Evolutionary conservation across 768 basidiomycete genomes (phyloP), one percentile per base, ranked within the genome.

Genomic region (Fistulinella prunicolor): DNA sequence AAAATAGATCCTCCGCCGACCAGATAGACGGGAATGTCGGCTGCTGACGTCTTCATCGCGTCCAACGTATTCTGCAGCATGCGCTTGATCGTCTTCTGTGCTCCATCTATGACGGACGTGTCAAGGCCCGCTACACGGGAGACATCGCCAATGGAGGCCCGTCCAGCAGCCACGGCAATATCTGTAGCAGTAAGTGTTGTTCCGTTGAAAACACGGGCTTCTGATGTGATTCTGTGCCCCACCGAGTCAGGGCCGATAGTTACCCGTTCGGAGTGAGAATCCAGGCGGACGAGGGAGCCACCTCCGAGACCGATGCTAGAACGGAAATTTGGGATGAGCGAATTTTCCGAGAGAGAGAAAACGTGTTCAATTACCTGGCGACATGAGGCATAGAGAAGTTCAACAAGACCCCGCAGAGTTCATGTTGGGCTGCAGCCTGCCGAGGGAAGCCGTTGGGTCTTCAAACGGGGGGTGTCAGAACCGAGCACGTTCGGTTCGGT

Each of bases 1-100:
- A 86, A 70, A 54, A 85, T 78, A 0, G 80, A 77, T 5, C 84
- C 83, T 14, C 84, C 84, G 20, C 84, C 84, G 30, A 85, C 84
- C 2, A 86, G 73, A 23, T 83, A 72, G 10, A 84, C 71, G 21
- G 81, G 76, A 37, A 77, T 71, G 56, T 79, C 77, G 21, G 75
- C 74, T 2, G 75, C 74, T 26, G 74, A 76, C 4, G 82, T 85
- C 70, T 86, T 86, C 82, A 86, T 83, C 21, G 64, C 64, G 56
- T 85, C 83, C 9, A 84, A 63, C 2, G 73, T 73, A 13, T 67
- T 67, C 66, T 85, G 73, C 13, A 74, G 45, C 53, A 70, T 64
- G 35, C 49, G 56, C 57, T 72, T 75, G 56, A 81, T 75, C 22
- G 61, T 65, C 26, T 61, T 67, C 39, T 68, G 64, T 8, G 75